Percentiles rank a stretch among this genome's conserved stretches.
phyloP scores from a whole-genome alignment of 805 yeast species.

The Dipodascus geniculatus region DNA sequence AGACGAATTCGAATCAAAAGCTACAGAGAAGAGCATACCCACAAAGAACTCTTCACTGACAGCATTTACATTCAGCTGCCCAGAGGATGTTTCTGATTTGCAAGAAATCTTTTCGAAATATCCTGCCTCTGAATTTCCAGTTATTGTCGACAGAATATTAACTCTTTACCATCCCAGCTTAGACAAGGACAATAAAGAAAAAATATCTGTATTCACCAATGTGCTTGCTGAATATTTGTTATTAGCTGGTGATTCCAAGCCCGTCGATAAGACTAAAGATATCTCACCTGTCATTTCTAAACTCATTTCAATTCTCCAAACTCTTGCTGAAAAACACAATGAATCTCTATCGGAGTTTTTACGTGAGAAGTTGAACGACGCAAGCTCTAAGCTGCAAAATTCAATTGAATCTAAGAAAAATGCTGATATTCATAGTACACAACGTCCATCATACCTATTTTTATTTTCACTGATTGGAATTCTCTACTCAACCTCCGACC shows the following conservation, averaged over 20 bases:
- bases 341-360: constrained; percentile 50
- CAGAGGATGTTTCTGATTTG: constrained; percentile 46
- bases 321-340: constrained; percentile 53
- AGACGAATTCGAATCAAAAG: constrained; percentile 3
- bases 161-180: constrained; percentile 60
- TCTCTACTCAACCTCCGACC: constrained; percentile 88
- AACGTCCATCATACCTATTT: constrained; percentile 43
- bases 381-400: constrained; percentile 30
- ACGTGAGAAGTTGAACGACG: constrained; percentile 42
- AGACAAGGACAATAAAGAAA: constrained; percentile 72
- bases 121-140: constrained; percentile 37
- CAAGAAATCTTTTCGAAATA: constrained; percentile 61
- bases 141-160: constrained; percentile 40
- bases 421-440: constrained; percentile 10
- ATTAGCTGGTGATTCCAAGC: constrained; percentile 30
- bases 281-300: constrained; percentile 9
- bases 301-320: constrained; percentile 31
- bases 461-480: constrained; percentile 63
- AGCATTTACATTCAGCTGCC: constrained; percentile 32
- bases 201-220: constrained; percentile 48
- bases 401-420: constrained; percentile 28
- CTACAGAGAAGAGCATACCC: not conserved
- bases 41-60: too few species aligned
- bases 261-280: constrained; percentile 1
- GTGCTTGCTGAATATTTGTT: constrained; percentile 54